These are phyloP conservation scores for Sclerotinia trifoliorum DNA, from an alignment of 2,329 filamentous ascomycete genomes.

Conservation along the genomic window DNA sequence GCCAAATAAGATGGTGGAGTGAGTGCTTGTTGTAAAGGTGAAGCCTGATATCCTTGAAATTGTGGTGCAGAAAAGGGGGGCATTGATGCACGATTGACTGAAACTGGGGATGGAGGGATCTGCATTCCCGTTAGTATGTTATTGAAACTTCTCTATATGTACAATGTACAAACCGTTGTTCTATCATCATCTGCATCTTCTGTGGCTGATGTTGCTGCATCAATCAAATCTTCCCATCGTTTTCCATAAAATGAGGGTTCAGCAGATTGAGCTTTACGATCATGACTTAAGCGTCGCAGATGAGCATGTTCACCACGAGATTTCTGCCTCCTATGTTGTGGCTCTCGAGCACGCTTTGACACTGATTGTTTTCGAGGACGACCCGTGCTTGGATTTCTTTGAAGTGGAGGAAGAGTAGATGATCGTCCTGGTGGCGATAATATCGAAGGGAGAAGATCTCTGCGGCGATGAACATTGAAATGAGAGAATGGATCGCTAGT, in stretches of 20 bases:
- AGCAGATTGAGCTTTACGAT: conserved; percentile 81
- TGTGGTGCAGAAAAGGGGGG: conserved; percentile 59
- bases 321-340: conserved; percentile 76
- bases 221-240: conserved; percentile 94
- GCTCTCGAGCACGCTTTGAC: conserved; percentile 71
- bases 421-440: conserved; percentile 82
- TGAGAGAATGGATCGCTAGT: conserved; percentile 68
- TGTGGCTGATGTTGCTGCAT: conserved; percentile 88
- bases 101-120: conserved; percentile 65
- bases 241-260: conserved; percentile 74
- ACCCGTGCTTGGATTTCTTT: conserved; percentile 67
- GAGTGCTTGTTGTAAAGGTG: conserved; percentile 83
- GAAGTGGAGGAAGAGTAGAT: conserved; percentile 81
- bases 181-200: conserved; percentile 89
- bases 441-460: conserved; percentile 80
- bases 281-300: conserved; percentile 63
- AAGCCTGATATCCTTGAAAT: conserved; percentile 77
- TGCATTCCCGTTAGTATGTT: conserved; percentile 41
- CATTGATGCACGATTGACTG: conserved; percentile 60
- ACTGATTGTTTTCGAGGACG: conserved; percentile 84
- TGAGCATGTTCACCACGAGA: conserved; percentile 68
- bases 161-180: conserved; percentile 66
- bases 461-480: conserved; percentile 58
- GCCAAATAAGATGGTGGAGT: conserved; percentile 73
- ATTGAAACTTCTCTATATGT: neutral